Conservation (phyloP, 768 basidiomycete species). For the Rickenella mellea region DNA sequence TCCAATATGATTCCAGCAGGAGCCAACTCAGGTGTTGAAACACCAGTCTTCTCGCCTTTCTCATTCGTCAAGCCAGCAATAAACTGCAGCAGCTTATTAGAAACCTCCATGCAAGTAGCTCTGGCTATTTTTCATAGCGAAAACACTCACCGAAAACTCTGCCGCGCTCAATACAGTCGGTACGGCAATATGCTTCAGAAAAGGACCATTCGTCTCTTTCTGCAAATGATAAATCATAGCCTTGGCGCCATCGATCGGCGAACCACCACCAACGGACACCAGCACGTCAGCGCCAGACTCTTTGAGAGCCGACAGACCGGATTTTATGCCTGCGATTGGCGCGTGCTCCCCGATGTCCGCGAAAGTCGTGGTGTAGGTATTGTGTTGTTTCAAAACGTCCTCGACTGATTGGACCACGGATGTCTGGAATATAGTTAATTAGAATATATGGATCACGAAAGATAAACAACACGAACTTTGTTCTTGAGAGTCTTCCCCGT, state of each 20-base stretch:
- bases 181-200: conserved; percentile 62
- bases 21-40: conserved; percentile 46
- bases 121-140: not conserved
- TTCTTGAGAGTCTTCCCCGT: conserved; percentile 61
- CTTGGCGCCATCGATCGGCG: conserved; percentile 72
- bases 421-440: conserved; percentile 30
- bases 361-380: conserved; percentile 62
- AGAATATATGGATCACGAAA: conserved; percentile 1
- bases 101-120: not conserved
- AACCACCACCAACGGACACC: conserved; percentile 71
- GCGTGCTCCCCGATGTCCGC: conserved; percentile 66
- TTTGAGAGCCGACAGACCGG: conserved; percentile 45
- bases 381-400: conserved; percentile 40
- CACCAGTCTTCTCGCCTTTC: conserved; percentile 51
- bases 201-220: conserved; percentile 41
- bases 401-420: conserved; percentile 50
- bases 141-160: conserved; percentile 49
- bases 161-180: conserved; percentile 78
- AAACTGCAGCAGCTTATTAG: conserved; percentile 25
- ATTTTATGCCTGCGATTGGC: conserved; percentile 55
- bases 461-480: conserved; percentile 33
- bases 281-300: conserved; percentile 55
- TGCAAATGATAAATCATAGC: conserved; percentile 58
- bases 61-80: conserved; percentile 69
- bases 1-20: conserved; percentile 73